Base-by-base conservation (phyloP, 73 alveolate species). In the Stentor roeselii region DNA sequence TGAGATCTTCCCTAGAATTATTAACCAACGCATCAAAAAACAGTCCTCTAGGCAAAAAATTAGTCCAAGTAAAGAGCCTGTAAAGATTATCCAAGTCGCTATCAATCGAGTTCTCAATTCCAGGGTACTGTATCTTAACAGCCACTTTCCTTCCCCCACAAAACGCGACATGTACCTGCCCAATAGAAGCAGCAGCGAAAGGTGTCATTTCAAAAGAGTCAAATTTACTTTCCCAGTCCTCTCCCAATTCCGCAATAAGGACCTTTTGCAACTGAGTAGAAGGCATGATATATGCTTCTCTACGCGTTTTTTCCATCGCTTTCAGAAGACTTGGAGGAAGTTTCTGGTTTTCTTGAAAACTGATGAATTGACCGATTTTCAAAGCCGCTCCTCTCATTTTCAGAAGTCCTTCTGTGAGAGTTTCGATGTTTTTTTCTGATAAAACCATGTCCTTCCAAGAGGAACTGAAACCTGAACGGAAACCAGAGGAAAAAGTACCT, bases 301-400 rank as follows among this genome's bases (percentile, higher is more conserved):
- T 3, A 58, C 97, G 75, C 31, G 97, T 93, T 61, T 76, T 87
- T 75, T 90, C 94, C 88, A 92, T 74, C 3, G 97, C 97, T 40
- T 84, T 83, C 60, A 90, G 60, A 41, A 92, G 88, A 0, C 84
- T 83, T 0, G 93, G 91, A 32, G 95, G 95, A 1, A 92, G 86
- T 2, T 83, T 86, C 35, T 67, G 11, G 1, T 87, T 92, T 36
- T 92, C 97, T 78, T 82, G 83, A 4, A 90, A 85, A 78, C 94
- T 87, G 6, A 92, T 67, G 36, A 92, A 83, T 80, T 92, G 90
- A 39, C 97, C 97, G 35, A 92, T 39, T 88, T 92, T 92, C 84
- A 92, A 67, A 3, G 94, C 94, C 2, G 95, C 97, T 0, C 97
- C 97, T 90, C 97, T 83, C 97, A 92, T 90, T 83, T 92, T 90